Evolutionary conservation across 2,329 filamentous ascomycete species (phyloP), one percentile per base, ranked within the genome.

Genomic region (Botrytis paeoniae): DNA sequence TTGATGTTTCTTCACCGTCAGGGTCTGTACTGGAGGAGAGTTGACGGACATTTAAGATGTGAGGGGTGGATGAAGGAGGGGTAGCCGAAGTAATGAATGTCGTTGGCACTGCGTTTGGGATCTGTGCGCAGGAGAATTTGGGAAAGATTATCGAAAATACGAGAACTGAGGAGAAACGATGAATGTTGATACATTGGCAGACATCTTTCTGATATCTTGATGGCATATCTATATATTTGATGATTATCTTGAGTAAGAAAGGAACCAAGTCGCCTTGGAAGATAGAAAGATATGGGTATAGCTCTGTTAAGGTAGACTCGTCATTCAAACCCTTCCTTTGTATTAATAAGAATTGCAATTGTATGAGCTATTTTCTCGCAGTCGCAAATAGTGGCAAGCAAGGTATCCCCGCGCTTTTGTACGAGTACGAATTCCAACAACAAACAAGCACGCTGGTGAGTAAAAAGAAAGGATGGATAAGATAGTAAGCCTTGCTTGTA

Each of bases 91-190:
- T 74, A 35, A 60, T 59, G n/a, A 75, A 68, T 6, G 66, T 73
- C 61, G 71, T 75, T 10, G 73, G 65, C 41, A 41, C 51, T 18
- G 70, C 32, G 62, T 72, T 37, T 12, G 75, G 75, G 65, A 77
- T 37, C 64, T 79, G 78, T 37, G 78, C 77, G 48, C 69, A 76
- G 37, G 78, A 78, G 14, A 73, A 73, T 35, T 39, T 60, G 16
- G 75, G 74, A n/a, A 79, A 77, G 61, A 79, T 73, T 18, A 75
- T 61, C 35, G 76, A 76, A 6, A 80, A 75, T 60, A 78, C 75
- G 73, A 79, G 66, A 41, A 74, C 32, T 41, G 76, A 75, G 41
- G 74, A 77, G 51, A 75, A 73, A 18, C 65, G 70, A 63, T 74
- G 29, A 73, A 48, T 12, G 32, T 45, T 37, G 51, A 16, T 29